Percentiles rank a stretch among this genome's conserved stretches.
Conservation (phyloP, 179 eudicot species). For the Kewa caespitosa region DNA sequence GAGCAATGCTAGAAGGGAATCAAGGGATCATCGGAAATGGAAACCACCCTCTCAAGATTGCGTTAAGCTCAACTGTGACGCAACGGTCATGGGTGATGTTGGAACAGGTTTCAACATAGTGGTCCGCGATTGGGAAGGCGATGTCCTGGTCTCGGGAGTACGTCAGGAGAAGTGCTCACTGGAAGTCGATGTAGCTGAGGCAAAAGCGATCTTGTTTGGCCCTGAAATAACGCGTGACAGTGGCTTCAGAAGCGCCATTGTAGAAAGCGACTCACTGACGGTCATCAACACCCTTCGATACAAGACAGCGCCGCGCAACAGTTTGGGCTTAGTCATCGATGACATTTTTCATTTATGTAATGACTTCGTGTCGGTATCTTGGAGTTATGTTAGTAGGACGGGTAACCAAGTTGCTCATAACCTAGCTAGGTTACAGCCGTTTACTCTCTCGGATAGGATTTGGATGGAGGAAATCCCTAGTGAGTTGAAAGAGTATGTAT, state of each 20-base stretch:
- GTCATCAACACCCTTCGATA: neutral
- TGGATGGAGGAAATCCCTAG: neutral
- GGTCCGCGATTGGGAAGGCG: neutral
- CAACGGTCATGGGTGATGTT: neutral
- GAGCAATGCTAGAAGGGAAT: neutral
- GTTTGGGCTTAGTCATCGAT: neutral
- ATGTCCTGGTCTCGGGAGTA: neutral
- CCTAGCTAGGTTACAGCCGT: neutral
- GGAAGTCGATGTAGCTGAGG: neutral
- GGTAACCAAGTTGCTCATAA: neutral
- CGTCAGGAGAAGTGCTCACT: neutral
- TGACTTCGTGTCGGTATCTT: neutral
- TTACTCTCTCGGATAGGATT: neutral
- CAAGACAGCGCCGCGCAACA: neutral
- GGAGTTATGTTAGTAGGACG: neutral
- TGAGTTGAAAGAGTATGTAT: neutral
- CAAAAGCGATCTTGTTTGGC: neutral
- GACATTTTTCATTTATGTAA: neutral
- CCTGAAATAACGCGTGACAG: neutral
- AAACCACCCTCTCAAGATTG: neutral
- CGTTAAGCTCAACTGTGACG: neutral
- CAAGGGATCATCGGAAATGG: neutral
- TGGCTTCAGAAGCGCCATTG: neutral
- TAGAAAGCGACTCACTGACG: neutral
- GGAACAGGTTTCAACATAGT: neutral